These are phyloP conservation scores for Kodamaea jinghongensis DNA, from an alignment of 805 yeast genomes.

Conservation along the genomic window DNA sequence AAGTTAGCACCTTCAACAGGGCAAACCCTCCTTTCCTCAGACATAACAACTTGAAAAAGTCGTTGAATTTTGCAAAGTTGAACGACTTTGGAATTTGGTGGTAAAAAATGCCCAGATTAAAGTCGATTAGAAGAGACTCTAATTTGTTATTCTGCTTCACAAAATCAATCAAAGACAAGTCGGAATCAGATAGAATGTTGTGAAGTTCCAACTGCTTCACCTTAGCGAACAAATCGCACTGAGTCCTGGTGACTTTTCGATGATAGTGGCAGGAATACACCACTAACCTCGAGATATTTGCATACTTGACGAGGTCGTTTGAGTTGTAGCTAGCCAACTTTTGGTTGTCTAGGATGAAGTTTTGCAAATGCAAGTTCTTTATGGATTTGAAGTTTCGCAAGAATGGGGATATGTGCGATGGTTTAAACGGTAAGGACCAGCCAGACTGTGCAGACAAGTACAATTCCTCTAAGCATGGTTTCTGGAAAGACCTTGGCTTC, in stretches of 20 bases:
- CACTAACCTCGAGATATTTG: slow-evolving; percentile 12
- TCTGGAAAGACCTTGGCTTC: not conserved
- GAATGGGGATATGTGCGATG: slow-evolving; percentile 44
- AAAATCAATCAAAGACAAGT: slow-evolving; percentile 50
- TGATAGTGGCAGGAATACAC: slow-evolving; percentile 12
- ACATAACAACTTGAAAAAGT: slow-evolving; percentile 29
- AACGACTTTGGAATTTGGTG: slow-evolving; percentile 20
- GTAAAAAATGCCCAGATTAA: slow-evolving; percentile 47
- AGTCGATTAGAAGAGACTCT: slow-evolving; percentile 42
- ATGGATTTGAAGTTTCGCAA: slow-evolving; percentile 39
- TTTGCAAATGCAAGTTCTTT: slow-evolving; percentile 41
- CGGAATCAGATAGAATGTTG: slow-evolving; percentile 41
- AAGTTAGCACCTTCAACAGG: slow-evolving; percentile 22
- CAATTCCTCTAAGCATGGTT: slow-evolving; percentile 24
- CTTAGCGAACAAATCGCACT: slow-evolving; percentile 34
- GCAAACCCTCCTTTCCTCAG: slow-evolving; percentile 33
- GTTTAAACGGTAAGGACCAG: slow-evolving; percentile 51
- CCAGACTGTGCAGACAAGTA: slow-evolving; percentile 43
- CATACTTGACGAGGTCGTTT: slow-evolving; percentile 10
- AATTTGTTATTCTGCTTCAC: slow-evolving; percentile 35
- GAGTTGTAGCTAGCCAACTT: slow-evolving; percentile 13
- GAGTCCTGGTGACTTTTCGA: slow-evolving; percentile 9
- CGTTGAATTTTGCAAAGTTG: slow-evolving; percentile 29
- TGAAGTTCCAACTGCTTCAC: slow-evolving; percentile 37
- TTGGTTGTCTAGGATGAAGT: slow-evolving; percentile 39